Evolutionary conservation across 306 rosid species (phyloP), one percentile per base, ranked within the genome.

Genomic region (Fragaria ananassa): DNA sequence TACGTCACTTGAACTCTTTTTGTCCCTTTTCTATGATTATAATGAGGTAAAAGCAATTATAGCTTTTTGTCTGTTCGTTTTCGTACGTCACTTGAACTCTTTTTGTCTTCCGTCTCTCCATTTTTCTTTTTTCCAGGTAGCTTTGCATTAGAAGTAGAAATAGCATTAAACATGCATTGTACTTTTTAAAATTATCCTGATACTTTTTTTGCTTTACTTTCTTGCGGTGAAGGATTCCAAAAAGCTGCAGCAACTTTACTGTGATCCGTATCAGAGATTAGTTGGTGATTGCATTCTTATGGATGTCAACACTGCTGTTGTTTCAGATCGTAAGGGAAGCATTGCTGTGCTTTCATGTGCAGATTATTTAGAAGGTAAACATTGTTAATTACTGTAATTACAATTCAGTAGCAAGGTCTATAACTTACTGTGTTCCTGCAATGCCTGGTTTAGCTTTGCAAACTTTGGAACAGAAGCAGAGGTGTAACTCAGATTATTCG

Each of bases 301-400:
- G 91, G 97, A 94, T 86, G 76, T 82, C 47, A 85, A 92, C 74
- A 92, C 95, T 0, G 96, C 96, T 76, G 86, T 92, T 83, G 98
- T 94, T 85, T 92, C 98, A 10, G 98, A 94, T 84, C 97, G 97
- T 23, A 90, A 89, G 87, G 98, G 98, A 78, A 85, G 96, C 87
- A 85, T 92, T 72, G 93, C 95, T 78, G 87, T 94, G 74, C 87
- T 94, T 77, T 87, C 91, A 72, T 86, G 87, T 80, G 79, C 96
- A 70, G 89, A 86, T 84, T 85, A 86, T 71, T 81, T 87, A 83
- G 96, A 92, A 89, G 93, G 98, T 92, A 83, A 76, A 46, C 27
- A 47, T 75, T 47, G 64, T 58, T 51, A 68, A 61, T 78, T 80
- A 77, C 47, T 53, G 31, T 35, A 49, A 70, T 71, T 42, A 62